A percentile compares a stretch with the other conserved stretches of the same genome.
Conservation (phyloP, 495 filamentous ascomycete species). For the Echria macrotheca region DNA sequence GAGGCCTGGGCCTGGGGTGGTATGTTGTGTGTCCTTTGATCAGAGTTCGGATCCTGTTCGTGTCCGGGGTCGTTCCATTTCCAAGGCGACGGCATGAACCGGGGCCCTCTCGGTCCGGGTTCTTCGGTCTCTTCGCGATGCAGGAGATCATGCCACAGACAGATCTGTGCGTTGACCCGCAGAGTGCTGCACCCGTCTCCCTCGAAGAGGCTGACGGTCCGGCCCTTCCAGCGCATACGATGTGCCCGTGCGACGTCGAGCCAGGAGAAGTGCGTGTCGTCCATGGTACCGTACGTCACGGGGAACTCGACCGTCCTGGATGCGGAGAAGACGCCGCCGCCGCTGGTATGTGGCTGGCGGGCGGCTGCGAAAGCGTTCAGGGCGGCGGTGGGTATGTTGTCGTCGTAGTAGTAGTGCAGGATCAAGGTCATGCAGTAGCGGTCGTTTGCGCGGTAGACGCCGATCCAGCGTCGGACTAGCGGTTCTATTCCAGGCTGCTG, state of each 20-base stretch:
- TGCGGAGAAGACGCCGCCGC: too few species aligned
- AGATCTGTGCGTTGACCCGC: not conserved
- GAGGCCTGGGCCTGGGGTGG: too few species aligned
- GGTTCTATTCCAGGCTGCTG: not conserved
- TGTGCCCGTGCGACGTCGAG: not conserved
- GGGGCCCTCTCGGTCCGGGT: too few species aligned
- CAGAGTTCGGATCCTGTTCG: too few species aligned
- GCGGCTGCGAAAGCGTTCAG: not conserved
- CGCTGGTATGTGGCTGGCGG: too few species aligned
- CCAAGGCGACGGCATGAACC: too few species aligned
- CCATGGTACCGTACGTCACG: not conserved
- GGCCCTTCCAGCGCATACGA: not conserved
- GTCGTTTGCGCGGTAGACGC: not conserved
- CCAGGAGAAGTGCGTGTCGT: too few species aligned
- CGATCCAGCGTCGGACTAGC: not conserved
- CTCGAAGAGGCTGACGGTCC: not conserved
- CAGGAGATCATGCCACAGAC: not conserved
- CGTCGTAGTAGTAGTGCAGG: not conserved
- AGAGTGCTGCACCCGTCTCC: not conserved
- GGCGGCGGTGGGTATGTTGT: not conserved
- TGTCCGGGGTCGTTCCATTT: too few species aligned
- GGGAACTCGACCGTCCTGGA: not conserved
- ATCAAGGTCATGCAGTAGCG: not conserved
- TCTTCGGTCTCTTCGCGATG: too few species aligned
- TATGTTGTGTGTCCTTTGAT: too few species aligned